Conservation (phyloP, 371 early-diverging fungal species). For the Nematocida parisii region DNA sequence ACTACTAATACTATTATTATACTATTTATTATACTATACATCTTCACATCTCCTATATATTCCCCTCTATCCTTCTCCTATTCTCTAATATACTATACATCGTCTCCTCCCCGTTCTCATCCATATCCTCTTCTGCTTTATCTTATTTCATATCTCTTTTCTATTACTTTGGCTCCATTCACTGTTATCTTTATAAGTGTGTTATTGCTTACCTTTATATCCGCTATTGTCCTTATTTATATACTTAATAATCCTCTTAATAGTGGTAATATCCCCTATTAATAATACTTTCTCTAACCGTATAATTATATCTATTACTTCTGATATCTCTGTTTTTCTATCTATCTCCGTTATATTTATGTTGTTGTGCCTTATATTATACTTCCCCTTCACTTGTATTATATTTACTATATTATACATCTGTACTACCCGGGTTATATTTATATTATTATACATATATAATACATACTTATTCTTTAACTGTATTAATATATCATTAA, state of each 20-base stretch:
- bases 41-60: no score
- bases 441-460: slow-evolving; percentile 1
- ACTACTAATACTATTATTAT: no score
- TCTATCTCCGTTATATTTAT: slow-evolving; percentile 1
- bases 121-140: not conserved
- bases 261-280: not conserved
- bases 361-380: not conserved
- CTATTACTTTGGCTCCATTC: slow-evolving; percentile 32
- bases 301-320: not conserved
- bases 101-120: no score
- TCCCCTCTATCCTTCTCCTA: no score
- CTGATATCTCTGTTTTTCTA: not conserved
- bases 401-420: not conserved
- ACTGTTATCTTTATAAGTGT: slow-evolving; percentile 31
- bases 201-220: not conserved
- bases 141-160: slow-evolving; percentile 28
- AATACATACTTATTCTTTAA: slow-evolving; percentile 45
- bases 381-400: not conserved
- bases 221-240: slow-evolving; percentile 3
- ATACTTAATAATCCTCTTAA: slow-evolving; percentile 12
- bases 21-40: no score
- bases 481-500: slow-evolving; percentile 7
- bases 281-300: not conserved
- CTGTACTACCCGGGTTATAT: not conserved
- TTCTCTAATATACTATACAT: no score